phyloP scores from a whole-genome alignment of 139 green algal species.

The Micractinium sp. region DNA sequence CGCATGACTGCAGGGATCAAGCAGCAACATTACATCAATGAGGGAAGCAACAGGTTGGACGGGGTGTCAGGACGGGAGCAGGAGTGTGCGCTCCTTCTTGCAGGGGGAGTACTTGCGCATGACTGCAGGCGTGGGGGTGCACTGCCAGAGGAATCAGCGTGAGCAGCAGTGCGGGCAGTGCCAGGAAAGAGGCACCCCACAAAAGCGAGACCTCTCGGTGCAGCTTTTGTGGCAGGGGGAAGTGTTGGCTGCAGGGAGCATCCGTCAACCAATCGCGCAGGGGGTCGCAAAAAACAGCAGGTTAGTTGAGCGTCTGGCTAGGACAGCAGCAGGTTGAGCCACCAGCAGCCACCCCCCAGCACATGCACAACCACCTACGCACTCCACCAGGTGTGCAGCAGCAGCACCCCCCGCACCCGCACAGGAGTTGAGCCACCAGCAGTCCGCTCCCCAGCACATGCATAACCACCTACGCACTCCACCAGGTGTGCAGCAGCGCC shows the following conservation, averaged over 20 bases:
- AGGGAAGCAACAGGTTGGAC: no score
- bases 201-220: no score
- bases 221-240: no score
- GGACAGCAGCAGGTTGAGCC: background rate
- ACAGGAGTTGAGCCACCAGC: conserved; percentile 60
- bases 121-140: background rate
- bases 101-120: conserved; percentile 53
- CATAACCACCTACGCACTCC: no score
- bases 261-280: no score
- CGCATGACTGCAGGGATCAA: conserved; percentile 22
- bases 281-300: no score
- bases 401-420: conserved; percentile 10
- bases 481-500: background rate
- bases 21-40: background rate
- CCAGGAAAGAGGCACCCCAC: no score
- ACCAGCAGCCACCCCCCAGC: background rate
- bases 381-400: background rate
- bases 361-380: background rate
- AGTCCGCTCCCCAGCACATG: conserved; percentile 38
- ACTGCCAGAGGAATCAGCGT: no score
- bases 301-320: no score
- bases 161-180: no score
- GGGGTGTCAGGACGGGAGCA: background rate
- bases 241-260: no score
- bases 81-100: conserved; percentile 39